A percentile compares a stretch with the other conserved stretches of the same genome.
Conservation (phyloP, 2,329 filamentous ascomycete species). For the Diaporthe sp. region DNA sequence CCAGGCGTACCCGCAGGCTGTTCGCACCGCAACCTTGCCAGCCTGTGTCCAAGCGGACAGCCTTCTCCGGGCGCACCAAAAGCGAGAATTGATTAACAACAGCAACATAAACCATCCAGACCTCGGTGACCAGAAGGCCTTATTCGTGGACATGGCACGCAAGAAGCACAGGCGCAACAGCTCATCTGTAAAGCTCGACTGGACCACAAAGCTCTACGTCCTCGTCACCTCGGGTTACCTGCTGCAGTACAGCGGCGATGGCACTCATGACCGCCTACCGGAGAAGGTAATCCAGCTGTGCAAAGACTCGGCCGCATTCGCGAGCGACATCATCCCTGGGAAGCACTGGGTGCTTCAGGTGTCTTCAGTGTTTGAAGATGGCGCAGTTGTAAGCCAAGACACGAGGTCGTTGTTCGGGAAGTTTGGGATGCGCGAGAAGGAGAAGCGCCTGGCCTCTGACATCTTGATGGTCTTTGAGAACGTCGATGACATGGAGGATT, state of each 20-base stretch:
- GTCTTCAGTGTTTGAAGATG: constrained; percentile 73
- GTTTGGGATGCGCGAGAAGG: constrained; percentile 70
- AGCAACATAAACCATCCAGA: constrained; percentile 35
- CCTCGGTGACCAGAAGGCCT: constrained; percentile 35
- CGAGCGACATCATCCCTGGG: constrained; percentile 83
- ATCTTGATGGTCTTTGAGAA: constrained; percentile 81
- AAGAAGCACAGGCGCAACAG: constrained; percentile 62
- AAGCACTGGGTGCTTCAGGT: constrained; percentile 86
- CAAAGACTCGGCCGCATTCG: constrained; percentile 84
- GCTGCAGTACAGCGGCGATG: constrained; percentile 80
- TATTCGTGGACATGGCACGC: constrained; percentile 57
- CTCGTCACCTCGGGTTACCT: constrained; percentile 79
- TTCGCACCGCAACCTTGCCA: constrained; percentile 80
- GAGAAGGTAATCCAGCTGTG: constrained; percentile 81
- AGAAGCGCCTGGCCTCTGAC: constrained; percentile 71
- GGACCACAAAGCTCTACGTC: constrained; percentile 80
- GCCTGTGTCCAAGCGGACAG: constrained; percentile 77
- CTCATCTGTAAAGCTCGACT: constrained; percentile 67
- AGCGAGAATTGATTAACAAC: constrained; percentile 54
- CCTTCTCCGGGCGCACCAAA: constrained; percentile 73
- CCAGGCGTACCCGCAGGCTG: constrained; percentile 87
- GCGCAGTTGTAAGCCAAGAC: constrained; percentile 64
- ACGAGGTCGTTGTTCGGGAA: constrained; percentile 75
- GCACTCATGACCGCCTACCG: constrained; percentile 77
- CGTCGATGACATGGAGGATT: constrained; percentile 81